Percentiles rank a stretch among this genome's conserved stretches.
These are phyloP conservation scores for Pichia pseudocactophila DNA, from an alignment of 805 yeast species.

Conservation along the genomic window DNA sequence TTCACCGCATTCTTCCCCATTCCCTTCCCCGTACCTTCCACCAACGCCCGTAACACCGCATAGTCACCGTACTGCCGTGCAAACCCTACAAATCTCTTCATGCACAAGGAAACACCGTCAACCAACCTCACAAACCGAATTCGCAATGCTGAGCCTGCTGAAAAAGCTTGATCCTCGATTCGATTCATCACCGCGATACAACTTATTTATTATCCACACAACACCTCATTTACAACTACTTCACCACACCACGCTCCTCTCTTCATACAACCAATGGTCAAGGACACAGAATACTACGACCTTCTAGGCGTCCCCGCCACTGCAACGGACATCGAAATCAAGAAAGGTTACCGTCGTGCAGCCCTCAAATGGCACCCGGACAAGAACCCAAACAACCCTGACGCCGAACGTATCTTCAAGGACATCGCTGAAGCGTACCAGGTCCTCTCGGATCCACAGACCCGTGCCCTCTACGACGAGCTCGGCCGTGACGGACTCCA, in stretches of 20 bases:
- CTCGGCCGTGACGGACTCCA: conserved; percentile 55
- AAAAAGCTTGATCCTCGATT: too few relatives aligned
- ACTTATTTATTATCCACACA: too few relatives aligned
- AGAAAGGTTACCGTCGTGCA: conserved; percentile 70
- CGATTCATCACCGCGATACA: too few relatives aligned
- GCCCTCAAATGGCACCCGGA: conserved; percentile 77
- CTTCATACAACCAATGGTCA: conserved; percentile 42
- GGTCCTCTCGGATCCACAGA: conserved; percentile 55
- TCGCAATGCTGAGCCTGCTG: too few relatives aligned
- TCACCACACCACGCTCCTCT: not conserved
- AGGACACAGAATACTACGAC: conserved; percentile 68
- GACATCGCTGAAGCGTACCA: conserved; percentile 65
- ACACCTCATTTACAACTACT: too few relatives aligned
- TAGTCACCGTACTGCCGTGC: too few relatives aligned
- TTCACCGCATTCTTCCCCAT: too few relatives aligned
- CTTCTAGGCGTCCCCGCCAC: conserved; percentile 46
- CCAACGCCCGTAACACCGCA: too few relatives aligned
- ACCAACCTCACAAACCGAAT: too few relatives aligned
- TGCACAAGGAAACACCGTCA: too few relatives aligned
- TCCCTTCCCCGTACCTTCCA: too few relatives aligned
- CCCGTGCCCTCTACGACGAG: conserved; percentile 63
- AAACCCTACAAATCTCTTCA: too few relatives aligned
- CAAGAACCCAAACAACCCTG: conserved; percentile 68
- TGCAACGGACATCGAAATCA: conserved; percentile 60
- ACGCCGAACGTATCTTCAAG: conserved; percentile 65